Conservation (phyloP, 192 early-diverging fungal genomes). For the Geranomyces variabilis region DNA sequence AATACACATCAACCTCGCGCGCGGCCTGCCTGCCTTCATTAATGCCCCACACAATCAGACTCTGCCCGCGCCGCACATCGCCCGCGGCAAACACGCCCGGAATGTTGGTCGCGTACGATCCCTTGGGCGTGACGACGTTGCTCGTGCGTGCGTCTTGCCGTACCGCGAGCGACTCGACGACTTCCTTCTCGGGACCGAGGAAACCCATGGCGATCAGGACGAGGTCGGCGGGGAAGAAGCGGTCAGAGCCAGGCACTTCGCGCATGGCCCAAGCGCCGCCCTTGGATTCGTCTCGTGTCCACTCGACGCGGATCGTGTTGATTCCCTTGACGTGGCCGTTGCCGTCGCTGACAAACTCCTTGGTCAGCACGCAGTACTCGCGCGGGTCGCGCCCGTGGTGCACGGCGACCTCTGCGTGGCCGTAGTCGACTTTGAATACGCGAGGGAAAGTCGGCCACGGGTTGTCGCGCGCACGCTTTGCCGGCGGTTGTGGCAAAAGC, state of each 20-base stretch:
- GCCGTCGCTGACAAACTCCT: conserved; percentile 88
- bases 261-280: conserved; percentile 82
- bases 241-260: conserved; percentile 82
- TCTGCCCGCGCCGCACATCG: conserved; percentile 95
- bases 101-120: conserved; percentile 74
- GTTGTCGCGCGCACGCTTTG: conserved; percentile 80
- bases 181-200: conserved; percentile 85
- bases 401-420: conserved; percentile 87
- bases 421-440: conserved; percentile 95
- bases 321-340: conserved; percentile 84
- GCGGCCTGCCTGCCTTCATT: conserved; percentile 96
- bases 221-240: conserved; percentile 86
- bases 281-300: conserved; percentile 74
- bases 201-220: conserved; percentile 96
- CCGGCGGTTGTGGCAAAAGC: conserved; percentile 92
- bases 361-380: conserved; percentile 92
- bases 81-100: conserved; percentile 92
- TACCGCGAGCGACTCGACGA: conserved; percentile 79
- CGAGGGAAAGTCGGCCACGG: conserved; percentile 98
- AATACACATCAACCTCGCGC: conserved; percentile 83
- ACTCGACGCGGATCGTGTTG: conserved; percentile 94
- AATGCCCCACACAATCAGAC: conserved; percentile 97
- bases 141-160: conserved; percentile 77
- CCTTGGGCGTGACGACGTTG: conserved; percentile 76
- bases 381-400: conserved; percentile 94